Percentiles rank a stretch among this genome's conserved stretches.
Evolutionary conservation across 1,284 basidiomycete genomes (phyloP).

Genomic region (Ustilago nuda): DNA sequence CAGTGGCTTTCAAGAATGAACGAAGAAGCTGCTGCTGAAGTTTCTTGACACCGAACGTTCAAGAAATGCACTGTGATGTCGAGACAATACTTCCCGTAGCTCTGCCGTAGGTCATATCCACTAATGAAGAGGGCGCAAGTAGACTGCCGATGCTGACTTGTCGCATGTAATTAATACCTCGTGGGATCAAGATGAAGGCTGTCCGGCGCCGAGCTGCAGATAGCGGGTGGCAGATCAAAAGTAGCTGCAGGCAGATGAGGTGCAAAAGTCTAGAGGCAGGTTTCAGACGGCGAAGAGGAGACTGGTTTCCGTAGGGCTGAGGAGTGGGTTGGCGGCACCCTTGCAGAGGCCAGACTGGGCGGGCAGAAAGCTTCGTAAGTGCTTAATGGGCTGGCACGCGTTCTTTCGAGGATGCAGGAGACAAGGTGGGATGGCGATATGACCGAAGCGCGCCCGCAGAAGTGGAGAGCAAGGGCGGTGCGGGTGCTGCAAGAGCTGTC

Average conservation of each 20-base stretch:
- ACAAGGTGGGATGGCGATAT: neutral
- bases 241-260: neutral
- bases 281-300: neutral
- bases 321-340: neutral
- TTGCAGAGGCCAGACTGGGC: neutral
- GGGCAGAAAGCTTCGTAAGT: neutral
- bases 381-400: too few species aligned
- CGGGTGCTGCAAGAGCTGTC: neutral
- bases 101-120: neutral
- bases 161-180: neutral
- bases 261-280: neutral
- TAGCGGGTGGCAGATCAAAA: constrained; percentile 7
- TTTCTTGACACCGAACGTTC: neutral
- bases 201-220: constrained; percentile 27
- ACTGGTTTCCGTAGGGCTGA: constrained; percentile 4
- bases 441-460: neutral
- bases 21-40: neutral
- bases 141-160: constrained; percentile 7
- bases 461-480: neutral
- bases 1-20: neutral
- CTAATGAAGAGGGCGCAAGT: constrained; percentile 24
- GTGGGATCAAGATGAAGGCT: constrained; percentile 11
- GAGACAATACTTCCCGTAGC: neutral
- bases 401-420: neutral
- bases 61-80: constrained; percentile 23